Percentiles rank a stretch among this genome's conserved stretches.
These are phyloP conservation scores for Coemansia sp. DNA, from an alignment of 192 early-diverging fungal species.

Conservation along the genomic window DNA sequence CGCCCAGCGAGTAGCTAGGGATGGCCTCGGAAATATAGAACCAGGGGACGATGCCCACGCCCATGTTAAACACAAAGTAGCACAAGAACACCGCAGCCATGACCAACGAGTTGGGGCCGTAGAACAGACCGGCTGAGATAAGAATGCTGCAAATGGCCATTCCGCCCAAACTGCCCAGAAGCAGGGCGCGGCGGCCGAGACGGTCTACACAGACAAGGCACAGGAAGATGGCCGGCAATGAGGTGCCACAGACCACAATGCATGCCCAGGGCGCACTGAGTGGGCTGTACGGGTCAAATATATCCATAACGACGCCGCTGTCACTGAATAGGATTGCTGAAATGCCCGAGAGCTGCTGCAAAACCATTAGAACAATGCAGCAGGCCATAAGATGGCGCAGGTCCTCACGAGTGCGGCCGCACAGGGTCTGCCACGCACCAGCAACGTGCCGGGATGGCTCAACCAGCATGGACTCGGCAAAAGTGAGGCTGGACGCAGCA, in stretches of 20 bases:
- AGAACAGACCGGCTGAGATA: conserved; percentile 58
- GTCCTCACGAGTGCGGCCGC: conserved; percentile 35
- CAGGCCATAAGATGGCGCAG: conserved; percentile 50
- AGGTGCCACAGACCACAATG: conserved; percentile 60
- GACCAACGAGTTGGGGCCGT: conserved; percentile 52
- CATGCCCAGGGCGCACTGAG: conserved; percentile 27
- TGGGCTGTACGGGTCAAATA: conserved; percentile 60
- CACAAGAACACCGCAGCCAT: conserved; percentile 63
- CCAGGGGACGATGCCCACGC: conserved; percentile 79
- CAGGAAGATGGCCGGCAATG: conserved; percentile 60
- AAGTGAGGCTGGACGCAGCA: conserved; percentile 15
- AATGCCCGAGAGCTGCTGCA: conserved; percentile 73
- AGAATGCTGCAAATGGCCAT: conserved; percentile 59
- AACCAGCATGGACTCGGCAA: background rate
- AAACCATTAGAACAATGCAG: conserved; percentile 57
- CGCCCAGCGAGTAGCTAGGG: conserved; percentile 65
- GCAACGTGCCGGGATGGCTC: conserved; percentile 4
- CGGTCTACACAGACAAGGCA: conserved; percentile 62
- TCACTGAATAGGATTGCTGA: conserved; percentile 67
- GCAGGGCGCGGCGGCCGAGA: conserved; percentile 64
- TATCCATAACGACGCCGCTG: conserved; percentile 49
- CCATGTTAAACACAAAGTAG: conserved; percentile 69
- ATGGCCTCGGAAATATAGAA: conserved; percentile 67
- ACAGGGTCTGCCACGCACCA: conserved; percentile 24
- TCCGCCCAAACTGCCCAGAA: conserved; percentile 61